Conservation (phyloP, 2,329 filamentous ascomycete species). For the Fusarium protoensiforme region DNA sequence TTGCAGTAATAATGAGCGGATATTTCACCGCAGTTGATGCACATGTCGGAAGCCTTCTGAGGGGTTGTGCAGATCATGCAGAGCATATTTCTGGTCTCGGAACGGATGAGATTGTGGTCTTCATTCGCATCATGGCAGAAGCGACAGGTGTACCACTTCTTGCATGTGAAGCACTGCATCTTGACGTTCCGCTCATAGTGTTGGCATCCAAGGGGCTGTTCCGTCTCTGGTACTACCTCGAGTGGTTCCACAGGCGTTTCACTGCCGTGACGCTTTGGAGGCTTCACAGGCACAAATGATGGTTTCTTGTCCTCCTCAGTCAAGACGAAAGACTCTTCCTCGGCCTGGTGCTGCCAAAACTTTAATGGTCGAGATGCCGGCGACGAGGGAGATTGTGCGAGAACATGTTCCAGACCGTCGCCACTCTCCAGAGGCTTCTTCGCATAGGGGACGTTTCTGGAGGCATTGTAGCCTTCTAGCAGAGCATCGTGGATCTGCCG, state of each 20-base stretch:
- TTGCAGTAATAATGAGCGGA: constrained; percentile 92
- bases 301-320: constrained; percentile 72
- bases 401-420: constrained; percentile 40
- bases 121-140: constrained; percentile 91
- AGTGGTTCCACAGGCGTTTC: constrained; percentile 46
- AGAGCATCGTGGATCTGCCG: constrained; percentile 76
- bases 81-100: constrained; percentile 92
- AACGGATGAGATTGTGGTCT: constrained; percentile 81
- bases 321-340: constrained; percentile 60
- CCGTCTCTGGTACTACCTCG: constrained; percentile 38
- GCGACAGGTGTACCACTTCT: constrained; percentile 93
- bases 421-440: constrained; percentile 26
- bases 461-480: constrained; percentile 72
- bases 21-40: constrained; percentile 78
- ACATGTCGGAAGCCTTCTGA: constrained; percentile 83
- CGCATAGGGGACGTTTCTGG: constrained; percentile 36
- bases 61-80: constrained; percentile 95
- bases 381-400: constrained; percentile 55
- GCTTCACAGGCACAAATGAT: constrained; percentile 72
- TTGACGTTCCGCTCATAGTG: constrained; percentile 98
- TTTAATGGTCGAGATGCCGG: constrained; percentile 62
- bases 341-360: constrained; percentile 66
- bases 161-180: constrained; percentile 89
- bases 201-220: constrained; percentile 76
- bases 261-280: constrained; percentile 57